phyloP scores from a whole-genome alignment of 2,329 filamentous ascomycete genomes.

The Cucurbitaria berberidis region DNA sequence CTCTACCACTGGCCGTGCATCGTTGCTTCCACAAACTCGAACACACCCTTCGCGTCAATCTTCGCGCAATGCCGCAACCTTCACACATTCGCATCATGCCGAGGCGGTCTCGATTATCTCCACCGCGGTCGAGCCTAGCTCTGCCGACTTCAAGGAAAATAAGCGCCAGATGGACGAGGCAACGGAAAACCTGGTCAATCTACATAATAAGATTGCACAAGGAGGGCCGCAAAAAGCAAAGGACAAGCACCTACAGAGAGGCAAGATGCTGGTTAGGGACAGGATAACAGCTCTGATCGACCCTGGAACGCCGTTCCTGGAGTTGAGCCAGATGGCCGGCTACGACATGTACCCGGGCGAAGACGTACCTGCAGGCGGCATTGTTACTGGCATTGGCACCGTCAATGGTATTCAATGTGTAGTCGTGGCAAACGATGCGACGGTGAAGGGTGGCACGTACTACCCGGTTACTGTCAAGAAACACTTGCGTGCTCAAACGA shows the following conservation, averaged over 20 bases:
- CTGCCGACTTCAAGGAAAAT: slow-evolving; percentile 83
- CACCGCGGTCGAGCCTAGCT: slow-evolving; percentile 76
- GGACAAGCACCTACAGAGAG: slow-evolving; percentile 83
- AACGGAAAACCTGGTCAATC: slow-evolving; percentile 68
- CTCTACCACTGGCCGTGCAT: slow-evolving; percentile 14
- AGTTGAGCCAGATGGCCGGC: slow-evolving; percentile 90
- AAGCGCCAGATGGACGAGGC: slow-evolving; percentile 76
- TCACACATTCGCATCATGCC: slow-evolving; percentile 82
- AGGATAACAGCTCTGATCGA: slow-evolving; percentile 87
- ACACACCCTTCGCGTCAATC: slow-evolving; percentile 16
- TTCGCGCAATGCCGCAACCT: slow-evolving; percentile 66
- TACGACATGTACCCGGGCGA: slow-evolving; percentile 85
- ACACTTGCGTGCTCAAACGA: slow-evolving; percentile 88
- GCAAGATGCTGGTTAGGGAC: slow-evolving; percentile 94
- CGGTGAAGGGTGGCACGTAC: slow-evolving; percentile 96
- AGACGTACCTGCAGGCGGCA: slow-evolving; percentile 85
- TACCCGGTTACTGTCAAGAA: slow-evolving; percentile 98
- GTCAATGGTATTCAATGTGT: slow-evolving; percentile 91
- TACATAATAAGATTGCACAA: slow-evolving; percentile 74
- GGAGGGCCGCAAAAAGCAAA: slow-evolving; percentile 83
- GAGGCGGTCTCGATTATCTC: slow-evolving; percentile 81
- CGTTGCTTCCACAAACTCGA: slow-evolving; percentile 23
- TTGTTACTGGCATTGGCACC: slow-evolving; percentile 89
- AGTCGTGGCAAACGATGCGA: slow-evolving; percentile 94
- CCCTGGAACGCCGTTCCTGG: slow-evolving; percentile 86